A percentile compares a stretch with the other conserved stretches of the same genome.
Conservation (phyloP, 78 protist genomes). For the Isochrysis galbana region DNA sequence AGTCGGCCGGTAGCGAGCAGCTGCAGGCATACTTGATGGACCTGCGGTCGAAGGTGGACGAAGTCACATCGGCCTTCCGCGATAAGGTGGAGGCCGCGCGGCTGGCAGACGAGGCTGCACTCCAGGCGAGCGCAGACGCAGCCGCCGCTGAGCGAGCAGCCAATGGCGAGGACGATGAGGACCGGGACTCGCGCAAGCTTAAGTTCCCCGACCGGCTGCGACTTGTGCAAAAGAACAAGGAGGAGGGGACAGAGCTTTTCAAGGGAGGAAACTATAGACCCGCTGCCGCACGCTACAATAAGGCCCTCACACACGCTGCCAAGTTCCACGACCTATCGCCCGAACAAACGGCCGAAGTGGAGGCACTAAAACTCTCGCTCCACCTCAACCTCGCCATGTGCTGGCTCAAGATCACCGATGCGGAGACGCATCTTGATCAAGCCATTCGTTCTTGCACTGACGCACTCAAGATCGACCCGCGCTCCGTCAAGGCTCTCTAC, state of each 20-base stretch:
- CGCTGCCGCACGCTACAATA: slow-evolving; percentile 3
- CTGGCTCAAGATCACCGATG: slow-evolving; percentile 33
- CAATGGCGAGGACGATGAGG: slow-evolving; percentile 1
- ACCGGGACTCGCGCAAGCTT: not conserved
- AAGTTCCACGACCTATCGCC: slow-evolving; percentile 12
- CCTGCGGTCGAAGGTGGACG: not conserved
- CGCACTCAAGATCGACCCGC: not conserved
- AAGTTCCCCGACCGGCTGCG: slow-evolving; percentile 14
- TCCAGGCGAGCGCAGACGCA: not conserved
- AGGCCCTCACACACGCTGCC: slow-evolving; percentile 27
- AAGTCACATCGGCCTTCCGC: not conserved
- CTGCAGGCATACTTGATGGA: not conserved
- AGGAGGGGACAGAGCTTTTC: slow-evolving; percentile 19
- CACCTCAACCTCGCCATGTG: slow-evolving; percentile 2
- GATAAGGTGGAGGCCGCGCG: not conserved
- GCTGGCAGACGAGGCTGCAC: not conserved
- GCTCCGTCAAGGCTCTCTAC: not conserved
- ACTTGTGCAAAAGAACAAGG: not conserved
- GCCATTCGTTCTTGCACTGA: not conserved
- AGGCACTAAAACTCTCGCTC: not conserved
- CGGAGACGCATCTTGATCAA: not conserved
- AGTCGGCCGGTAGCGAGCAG: not conserved
- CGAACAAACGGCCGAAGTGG: not conserved
- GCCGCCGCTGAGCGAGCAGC: not conserved
- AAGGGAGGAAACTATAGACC: not conserved